phyloP scores from a whole-genome alignment of 306 rosid species.

The Rosa lucieae region DNA sequence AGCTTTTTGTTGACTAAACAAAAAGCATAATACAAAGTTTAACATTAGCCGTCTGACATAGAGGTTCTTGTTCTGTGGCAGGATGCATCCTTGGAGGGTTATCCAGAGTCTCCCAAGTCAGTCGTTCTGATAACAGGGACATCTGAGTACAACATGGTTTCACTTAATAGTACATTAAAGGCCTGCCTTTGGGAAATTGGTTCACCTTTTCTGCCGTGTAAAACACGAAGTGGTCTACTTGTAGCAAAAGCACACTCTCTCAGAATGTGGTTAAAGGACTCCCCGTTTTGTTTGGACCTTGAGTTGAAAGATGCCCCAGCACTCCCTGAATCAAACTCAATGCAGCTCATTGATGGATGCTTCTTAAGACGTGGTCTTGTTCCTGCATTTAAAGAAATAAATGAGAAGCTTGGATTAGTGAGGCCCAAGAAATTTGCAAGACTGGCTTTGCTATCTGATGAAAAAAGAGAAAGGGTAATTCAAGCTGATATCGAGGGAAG shows the following conservation, averaged over 20 bases:
- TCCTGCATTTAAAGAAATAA: conserved; percentile 83
- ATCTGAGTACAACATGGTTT: conserved; percentile 86
- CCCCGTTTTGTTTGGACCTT: conserved; percentile 89
- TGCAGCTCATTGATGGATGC: conserved; percentile 81
- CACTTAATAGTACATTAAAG: conserved; percentile 76
- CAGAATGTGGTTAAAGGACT: conserved; percentile 94
- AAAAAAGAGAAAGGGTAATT: conserved; percentile 63
- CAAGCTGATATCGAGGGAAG: conserved; percentile 67
- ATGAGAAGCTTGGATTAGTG: conserved; percentile 66
- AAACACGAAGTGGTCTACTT: conserved; percentile 76
- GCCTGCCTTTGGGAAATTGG: conserved; percentile 98
- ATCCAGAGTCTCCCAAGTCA: conserved; percentile 88
- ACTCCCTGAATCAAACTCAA: conserved; percentile 69
- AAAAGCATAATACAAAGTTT: not conserved
- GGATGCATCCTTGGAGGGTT: conserved; percentile 93
- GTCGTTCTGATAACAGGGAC: conserved; percentile 91
- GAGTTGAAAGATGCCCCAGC: conserved; percentile 74
- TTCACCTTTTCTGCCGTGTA: conserved; percentile 90
- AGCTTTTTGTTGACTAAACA: not conserved
- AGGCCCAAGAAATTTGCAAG: conserved; percentile 90
- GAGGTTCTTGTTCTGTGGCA: conserved; percentile 36
- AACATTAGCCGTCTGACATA: conserved; percentile 11
- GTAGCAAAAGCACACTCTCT: conserved; percentile 96
- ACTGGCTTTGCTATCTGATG: conserved; percentile 85
- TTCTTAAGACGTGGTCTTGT: conserved; percentile 83